These are phyloP conservation scores for Saposhnikovia divaricata DNA, from an alignment of 129 eudicot species.

Conservation along the genomic window DNA sequence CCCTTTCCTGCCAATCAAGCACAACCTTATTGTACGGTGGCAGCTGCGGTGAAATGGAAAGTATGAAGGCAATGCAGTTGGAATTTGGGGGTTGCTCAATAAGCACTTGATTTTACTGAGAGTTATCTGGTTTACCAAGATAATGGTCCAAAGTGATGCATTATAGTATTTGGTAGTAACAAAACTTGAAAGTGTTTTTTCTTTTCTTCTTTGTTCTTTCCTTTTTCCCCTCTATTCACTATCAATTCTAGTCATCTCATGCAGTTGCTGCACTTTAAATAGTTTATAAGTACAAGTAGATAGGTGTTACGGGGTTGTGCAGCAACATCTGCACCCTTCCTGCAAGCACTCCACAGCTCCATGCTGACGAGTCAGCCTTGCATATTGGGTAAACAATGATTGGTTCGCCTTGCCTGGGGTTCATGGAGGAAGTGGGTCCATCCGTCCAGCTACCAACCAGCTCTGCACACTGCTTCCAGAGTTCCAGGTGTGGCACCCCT, in stretches of 20 bases:
- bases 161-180: neutral
- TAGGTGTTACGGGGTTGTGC: neutral
- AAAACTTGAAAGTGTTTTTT: neutral
- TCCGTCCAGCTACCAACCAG: neutral
- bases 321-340: neutral
- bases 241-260: neutral
- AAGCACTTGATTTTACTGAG: neutral
- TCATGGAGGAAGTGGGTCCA: neutral
- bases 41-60: neutral
- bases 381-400: neutral
- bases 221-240: neutral
- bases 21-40: neutral
- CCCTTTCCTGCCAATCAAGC: neutral
- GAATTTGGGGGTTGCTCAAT: neutral
- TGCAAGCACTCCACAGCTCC: neutral
- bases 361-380: neutral
- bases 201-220: neutral
- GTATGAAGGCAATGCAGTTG: conserved; percentile 1
- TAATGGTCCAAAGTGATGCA: neutral
- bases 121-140: neutral
- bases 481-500: conserved; percentile 1
- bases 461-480: neutral
- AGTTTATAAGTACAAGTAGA: neutral
- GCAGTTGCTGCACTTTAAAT: neutral
- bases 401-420: neutral